A percentile compares a stretch with the other conserved stretches of the same genome.
Evolutionary conservation across 768 basidiomycete genomes (phyloP).

Genomic region (Suillus brevipes): DNA sequence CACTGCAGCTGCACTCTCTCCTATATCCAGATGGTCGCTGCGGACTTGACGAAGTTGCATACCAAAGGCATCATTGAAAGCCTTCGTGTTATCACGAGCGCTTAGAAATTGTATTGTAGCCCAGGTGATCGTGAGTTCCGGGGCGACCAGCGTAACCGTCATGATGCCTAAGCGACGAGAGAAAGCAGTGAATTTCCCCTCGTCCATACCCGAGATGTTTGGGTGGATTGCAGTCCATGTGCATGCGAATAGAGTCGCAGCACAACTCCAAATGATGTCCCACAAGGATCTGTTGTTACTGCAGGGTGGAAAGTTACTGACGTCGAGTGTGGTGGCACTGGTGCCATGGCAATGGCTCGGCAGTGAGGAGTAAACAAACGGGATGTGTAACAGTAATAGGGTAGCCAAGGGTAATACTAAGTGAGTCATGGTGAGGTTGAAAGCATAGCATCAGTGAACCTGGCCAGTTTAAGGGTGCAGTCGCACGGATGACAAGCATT

Average conservation of each 20-base stretch:
- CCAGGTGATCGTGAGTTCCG: constrained; percentile 31
- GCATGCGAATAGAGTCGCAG: constrained; percentile 30
- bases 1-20: background rate
- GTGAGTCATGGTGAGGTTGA: background rate
- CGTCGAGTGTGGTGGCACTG: background rate
- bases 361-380: background rate
- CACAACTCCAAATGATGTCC: constrained; percentile 29
- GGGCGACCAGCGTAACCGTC: constrained; percentile 24
- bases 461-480: background rate
- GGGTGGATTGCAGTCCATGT: constrained; percentile 33
- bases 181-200: constrained; percentile 1
- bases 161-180: constrained; percentile 15
- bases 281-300: constrained; percentile 31
- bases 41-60: background rate
- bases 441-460: no score
- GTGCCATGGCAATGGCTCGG: background rate
- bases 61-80: background rate
- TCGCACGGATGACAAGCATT: background rate
- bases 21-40: background rate
- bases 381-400: background rate
- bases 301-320: background rate
- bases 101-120: constrained; percentile 25
- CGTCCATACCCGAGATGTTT: constrained; percentile 27
- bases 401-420: background rate
- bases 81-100: constrained; percentile 10